Conservation (phyloP, 805 yeast species). For the Suhomyces sp. region DNA sequence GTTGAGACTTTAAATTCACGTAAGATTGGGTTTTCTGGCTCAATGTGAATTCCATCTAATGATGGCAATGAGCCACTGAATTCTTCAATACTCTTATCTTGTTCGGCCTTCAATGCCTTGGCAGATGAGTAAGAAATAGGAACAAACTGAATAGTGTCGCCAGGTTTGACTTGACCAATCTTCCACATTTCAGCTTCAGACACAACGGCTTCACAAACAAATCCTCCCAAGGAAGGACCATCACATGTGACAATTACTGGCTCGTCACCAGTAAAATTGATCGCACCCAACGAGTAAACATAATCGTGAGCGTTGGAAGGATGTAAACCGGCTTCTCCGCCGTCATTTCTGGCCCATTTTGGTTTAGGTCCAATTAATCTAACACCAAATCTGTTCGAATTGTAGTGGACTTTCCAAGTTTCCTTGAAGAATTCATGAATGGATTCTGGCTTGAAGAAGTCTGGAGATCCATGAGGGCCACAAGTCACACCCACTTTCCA, state of each 20-base stretch:
- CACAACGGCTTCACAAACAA: constrained; percentile 94
- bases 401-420: constrained; percentile 94
- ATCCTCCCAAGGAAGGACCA: constrained; percentile 97
- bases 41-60: constrained; percentile 20
- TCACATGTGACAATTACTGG: constrained; percentile 96
- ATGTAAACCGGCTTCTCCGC: constrained; percentile 97
- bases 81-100: constrained; percentile 51
- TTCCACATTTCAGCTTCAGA: constrained; percentile 98
- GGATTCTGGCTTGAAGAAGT: constrained; percentile 77
- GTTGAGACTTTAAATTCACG: constrained; percentile 46
- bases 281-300: constrained; percentile 93
- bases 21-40: constrained; percentile 70
- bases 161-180: constrained; percentile 96
- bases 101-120: constrained; percentile 54
- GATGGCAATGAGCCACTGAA: constrained; percentile 45
- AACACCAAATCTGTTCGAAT: constrained; percentile 95
- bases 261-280: constrained; percentile 97
- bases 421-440: constrained; percentile 70
- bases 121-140: constrained; percentile 75
- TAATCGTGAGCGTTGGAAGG: constrained; percentile 99
- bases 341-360: constrained; percentile 91
- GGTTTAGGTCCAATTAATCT: constrained; percentile 95
- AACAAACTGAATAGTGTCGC: constrained; percentile 76
- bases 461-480: constrained; percentile 98
- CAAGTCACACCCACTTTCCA: constrained; percentile 94